Conservation (phyloP, 768 basidiomycete genomes). For the Postia placenta region DNA sequence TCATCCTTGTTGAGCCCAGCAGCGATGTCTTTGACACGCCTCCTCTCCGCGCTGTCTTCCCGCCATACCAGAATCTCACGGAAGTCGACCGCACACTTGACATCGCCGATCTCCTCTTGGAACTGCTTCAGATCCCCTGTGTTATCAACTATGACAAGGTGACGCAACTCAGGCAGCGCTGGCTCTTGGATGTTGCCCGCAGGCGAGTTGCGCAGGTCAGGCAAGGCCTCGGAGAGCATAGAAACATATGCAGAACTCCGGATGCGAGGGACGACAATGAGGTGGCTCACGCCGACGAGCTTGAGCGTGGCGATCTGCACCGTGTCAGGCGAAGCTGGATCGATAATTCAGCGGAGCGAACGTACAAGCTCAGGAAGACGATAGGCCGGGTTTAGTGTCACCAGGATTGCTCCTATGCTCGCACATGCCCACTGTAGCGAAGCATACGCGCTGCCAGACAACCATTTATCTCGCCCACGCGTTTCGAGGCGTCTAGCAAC, state of each 20-base stretch:
- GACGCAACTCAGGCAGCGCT: constrained; percentile 53
- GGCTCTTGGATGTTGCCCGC: constrained; percentile 55
- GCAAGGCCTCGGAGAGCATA: constrained; percentile 52
- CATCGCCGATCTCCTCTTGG: constrained; percentile 30
- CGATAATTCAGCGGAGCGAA: constrained; percentile 6
- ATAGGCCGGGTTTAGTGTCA: constrained; percentile 81
- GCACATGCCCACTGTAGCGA: constrained; percentile 83
- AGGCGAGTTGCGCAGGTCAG: constrained; percentile 40
- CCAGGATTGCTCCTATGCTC: constrained; percentile 76
- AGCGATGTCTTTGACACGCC: constrained; percentile 36
- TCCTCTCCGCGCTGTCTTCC: constrained; percentile 40
- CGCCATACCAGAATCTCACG: constrained; percentile 67
- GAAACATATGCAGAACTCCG: constrained; percentile 59
- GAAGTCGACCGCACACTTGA: constrained; percentile 60
- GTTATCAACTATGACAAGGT: constrained; percentile 66
- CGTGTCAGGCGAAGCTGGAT: not conserved
- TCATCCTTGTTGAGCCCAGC: constrained; percentile 51
- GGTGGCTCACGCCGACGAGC: constrained; percentile 58
- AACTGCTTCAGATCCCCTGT: constrained; percentile 31
- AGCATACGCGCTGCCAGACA: constrained; percentile 57
- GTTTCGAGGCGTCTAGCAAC: not conserved
- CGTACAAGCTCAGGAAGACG: constrained; percentile 63
- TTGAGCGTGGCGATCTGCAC: constrained; percentile 55
- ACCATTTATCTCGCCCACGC: not conserved
- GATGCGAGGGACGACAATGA: constrained; percentile 68